Percentiles rank a stretch among this genome's conserved stretches.
phyloP scores from a whole-genome alignment of 176 grass and related monocot genomes.

The Ensete glaucum region DNA sequence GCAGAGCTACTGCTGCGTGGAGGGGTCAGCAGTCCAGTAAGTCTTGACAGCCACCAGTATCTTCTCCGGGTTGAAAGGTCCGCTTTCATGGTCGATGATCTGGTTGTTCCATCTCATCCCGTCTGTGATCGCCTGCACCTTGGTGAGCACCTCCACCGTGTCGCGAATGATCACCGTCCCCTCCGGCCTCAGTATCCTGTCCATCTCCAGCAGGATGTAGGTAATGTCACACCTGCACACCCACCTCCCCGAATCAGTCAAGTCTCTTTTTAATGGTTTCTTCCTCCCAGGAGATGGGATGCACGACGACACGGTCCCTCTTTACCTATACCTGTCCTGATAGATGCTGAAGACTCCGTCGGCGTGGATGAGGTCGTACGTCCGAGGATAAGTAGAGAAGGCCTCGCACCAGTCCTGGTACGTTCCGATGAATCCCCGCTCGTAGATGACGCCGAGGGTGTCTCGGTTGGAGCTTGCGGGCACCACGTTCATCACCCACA shows the following conservation, averaged over 20 bases:
- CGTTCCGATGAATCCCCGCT: constrained; percentile 83
- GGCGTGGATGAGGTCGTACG: constrained; percentile 87
- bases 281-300: too few relatives aligned
- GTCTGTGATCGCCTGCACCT: constrained; percentile 56
- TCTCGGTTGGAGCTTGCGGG: constrained; percentile 50
- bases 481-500: constrained; percentile 92
- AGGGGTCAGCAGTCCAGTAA: constrained; percentile 63
- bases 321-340: constrained; percentile 75
- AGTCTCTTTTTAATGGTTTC: background rate
- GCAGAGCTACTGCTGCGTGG: constrained; percentile 27
- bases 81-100: constrained; percentile 80
- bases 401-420: constrained; percentile 98
- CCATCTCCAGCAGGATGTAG: constrained; percentile 94
- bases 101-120: constrained; percentile 85
- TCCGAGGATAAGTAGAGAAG: constrained; percentile 94
- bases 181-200: constrained; percentile 83
- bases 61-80: constrained; percentile 79
- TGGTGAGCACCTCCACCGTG: constrained; percentile 73
- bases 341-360: constrained; percentile 86
- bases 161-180: constrained; percentile 83
- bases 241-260: constrained; percentile 9
- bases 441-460: constrained; percentile 75
- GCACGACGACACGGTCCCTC: too few relatives aligned
- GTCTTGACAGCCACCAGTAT: constrained; percentile 75
- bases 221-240: constrained; percentile 71